Evolutionary conservation across 2,329 filamentous ascomycete species (phyloP), one percentile per base, ranked within the genome.

Genomic region (Botryotinia calthae): DNA sequence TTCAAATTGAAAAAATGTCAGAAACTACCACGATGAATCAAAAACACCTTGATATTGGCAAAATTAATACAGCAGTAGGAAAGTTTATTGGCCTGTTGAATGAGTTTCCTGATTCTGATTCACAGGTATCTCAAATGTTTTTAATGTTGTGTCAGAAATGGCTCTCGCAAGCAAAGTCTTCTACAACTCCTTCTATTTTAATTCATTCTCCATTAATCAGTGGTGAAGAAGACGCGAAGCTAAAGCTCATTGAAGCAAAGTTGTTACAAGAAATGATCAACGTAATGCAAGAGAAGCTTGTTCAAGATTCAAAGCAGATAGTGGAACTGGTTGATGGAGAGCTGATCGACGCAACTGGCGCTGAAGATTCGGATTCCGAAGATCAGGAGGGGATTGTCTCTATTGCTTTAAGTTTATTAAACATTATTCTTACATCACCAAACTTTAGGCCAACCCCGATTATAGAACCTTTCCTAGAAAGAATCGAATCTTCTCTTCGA

Each of bases 231-330:
- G 84, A 87, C 63, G 82, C 87, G 0, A 73, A 88, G 4, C 79
- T 79, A 7, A 83, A 85, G 6, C 82, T 94, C 1, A 81, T 86
- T 9, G 85, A 91, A 75, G 84, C 89, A 8, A 89, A 89, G 66
- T 81, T 93, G 0, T 84, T 93, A 12, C 89, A 92, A 77, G 86
- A 86, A 48, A 85, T 94, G 81, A 88, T 93, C 81, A 86, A 88
- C 37, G 85, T 84, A 63, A 86, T 90, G 63, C 86, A 89, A 1
- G 87, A 90, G 34, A 89, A 88, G 74, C 84, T 94, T 20, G 86
- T 91, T 44, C 86, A 85, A 46, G 87, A 89, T 72, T 90, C 91
- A 2, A 86, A 86, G 61, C 89, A 92, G 76, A 85, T 93, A 10
- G 82, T 94, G 2, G 86, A 89, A 63, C 84, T 94, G 2, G 86